Base-by-base conservation (phyloP, 495 filamentous ascomycete species). In the Aspergillus haitiensis region DNA sequence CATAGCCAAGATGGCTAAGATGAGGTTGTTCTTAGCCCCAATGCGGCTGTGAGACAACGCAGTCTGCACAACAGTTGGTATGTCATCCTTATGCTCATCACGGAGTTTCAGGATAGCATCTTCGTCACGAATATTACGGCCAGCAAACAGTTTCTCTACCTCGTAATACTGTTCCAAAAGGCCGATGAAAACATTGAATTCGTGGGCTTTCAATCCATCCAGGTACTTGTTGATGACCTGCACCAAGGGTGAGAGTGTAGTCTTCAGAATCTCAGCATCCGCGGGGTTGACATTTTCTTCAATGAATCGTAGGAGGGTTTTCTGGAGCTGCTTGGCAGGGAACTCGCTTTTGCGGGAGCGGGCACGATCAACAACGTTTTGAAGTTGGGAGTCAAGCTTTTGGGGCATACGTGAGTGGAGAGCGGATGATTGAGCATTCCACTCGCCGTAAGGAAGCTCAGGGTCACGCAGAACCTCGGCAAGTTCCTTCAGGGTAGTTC, bases 361-460 rank as follows among this genome's bases (percentile, higher is more conserved):
- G 15, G 92, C 88, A 55, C 87, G 86, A 49, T 99, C 94, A 32
- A 98, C 87, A 44, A 93, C 86, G 66, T 90, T 87, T 31, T 86
- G 86, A 62, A 98, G 86, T 59, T 82, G 83, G 7, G 87, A 70
- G 64, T 96, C 92, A 34, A 99, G 85, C 77, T 92, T 96, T 67
- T 92, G 85, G 5, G 94, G 94, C 90, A 98, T 98, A 69, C 94
- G 88, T 5, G 92, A 88, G 73, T 98, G 94, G 36, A 99, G 85
- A 7, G 94, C 94, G 32, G 94, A 93, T 57, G 93, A 92, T 67
- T 98, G 95, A 11, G 94, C 88, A 58, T 88, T 88, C 88, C 93
- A 99, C 75, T 99, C 91, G 73, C 93, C 90, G 74, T 96, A 99
- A 1, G 94, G 94, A 56, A 99, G 85, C 58, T 96, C 91, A 7